phyloP scores from a whole-genome alignment of 1,284 basidiomycete genomes.

The Polyporus tsugae region DNA sequence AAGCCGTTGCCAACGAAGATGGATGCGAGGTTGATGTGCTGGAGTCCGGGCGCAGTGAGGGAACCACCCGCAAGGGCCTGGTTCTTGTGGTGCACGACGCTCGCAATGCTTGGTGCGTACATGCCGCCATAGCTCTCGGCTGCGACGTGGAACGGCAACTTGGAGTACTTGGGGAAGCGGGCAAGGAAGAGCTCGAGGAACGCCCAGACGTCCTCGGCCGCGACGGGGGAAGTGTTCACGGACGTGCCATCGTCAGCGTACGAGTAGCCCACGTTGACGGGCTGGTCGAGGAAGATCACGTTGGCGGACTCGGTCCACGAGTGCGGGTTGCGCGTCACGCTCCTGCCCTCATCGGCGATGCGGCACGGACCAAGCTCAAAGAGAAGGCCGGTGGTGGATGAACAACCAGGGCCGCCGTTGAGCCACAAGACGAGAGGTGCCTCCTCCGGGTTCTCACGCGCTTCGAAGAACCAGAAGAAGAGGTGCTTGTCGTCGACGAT shows the following conservation, averaged over 20 bases:
- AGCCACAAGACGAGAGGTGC: slow-evolving; percentile 71
- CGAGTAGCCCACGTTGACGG: slow-evolving; percentile 69
- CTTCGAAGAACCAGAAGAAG: slow-evolving; percentile 59
- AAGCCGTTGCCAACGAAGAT: slow-evolving; percentile 86
- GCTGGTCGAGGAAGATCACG: slow-evolving; percentile 66
- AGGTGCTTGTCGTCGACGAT: slow-evolving; percentile 62
- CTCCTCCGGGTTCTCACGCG: slow-evolving; percentile 49
- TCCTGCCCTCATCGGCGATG: slow-evolving; percentile 70
- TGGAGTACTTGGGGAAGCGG: slow-evolving; percentile 75
- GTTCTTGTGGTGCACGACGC: slow-evolving; percentile 81
- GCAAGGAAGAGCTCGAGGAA: slow-evolving; percentile 91
- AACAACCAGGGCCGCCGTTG: slow-evolving; percentile 79
- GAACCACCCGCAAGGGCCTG: slow-evolving; percentile 54
- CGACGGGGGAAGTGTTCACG: slow-evolving; percentile 55
- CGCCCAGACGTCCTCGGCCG: slow-evolving; percentile 74
- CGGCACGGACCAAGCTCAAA: slow-evolving; percentile 91
- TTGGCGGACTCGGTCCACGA: slow-evolving; percentile 46
- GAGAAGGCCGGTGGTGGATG: slow-evolving; percentile 81
- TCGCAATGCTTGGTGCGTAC: slow-evolving; percentile 83
- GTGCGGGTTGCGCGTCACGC: slow-evolving; percentile 73
- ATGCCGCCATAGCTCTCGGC: slow-evolving; percentile 86
- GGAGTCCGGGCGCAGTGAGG: slow-evolving; percentile 42
- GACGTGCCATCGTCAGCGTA: slow-evolving; percentile 55
- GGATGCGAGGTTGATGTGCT: slow-evolving; percentile 80
- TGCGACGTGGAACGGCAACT: slow-evolving; percentile 74